Conservation (phyloP, 139 green algal genomes). For the Auxenochlorella pyrenoidosa region DNA sequence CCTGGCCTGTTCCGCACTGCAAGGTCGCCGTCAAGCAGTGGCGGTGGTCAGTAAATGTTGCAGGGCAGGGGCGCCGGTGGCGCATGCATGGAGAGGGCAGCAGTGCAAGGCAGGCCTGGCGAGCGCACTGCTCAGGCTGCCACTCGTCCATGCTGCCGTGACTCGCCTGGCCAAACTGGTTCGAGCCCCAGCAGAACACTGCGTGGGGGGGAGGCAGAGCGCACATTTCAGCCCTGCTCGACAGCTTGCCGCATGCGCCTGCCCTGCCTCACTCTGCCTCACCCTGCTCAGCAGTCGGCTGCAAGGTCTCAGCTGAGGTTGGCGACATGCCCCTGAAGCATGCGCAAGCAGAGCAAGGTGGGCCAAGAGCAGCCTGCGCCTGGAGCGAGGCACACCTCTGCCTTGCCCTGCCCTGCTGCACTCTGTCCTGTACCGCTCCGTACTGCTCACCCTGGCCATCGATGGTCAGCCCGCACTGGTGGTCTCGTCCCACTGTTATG, state of each 20-base stretch:
- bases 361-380: no score
- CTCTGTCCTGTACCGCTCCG: not conserved
- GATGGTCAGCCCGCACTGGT: not conserved
- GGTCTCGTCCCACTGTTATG: not conserved
- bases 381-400: no score
- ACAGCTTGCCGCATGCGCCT: no score
- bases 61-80: not conserved
- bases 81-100: not conserved
- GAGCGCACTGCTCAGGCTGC: no score
- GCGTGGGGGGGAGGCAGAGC: not conserved
- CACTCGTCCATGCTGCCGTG: no score
- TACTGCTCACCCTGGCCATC: not conserved
- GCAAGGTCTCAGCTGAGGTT: no score
- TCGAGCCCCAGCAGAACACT: not conserved
- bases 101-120: no score
- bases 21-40: not conserved
- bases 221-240: not conserved
- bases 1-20: not conserved
- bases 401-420: no score
- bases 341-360: no score
- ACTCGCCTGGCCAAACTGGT: not conserved
- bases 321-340: no score
- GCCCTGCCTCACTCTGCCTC: no score
- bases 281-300: no score
- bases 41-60: not conserved